These are phyloP conservation scores for Boletales sp. DNA, from an alignment of 768 basidiomycete species.

Conservation along the genomic window DNA sequence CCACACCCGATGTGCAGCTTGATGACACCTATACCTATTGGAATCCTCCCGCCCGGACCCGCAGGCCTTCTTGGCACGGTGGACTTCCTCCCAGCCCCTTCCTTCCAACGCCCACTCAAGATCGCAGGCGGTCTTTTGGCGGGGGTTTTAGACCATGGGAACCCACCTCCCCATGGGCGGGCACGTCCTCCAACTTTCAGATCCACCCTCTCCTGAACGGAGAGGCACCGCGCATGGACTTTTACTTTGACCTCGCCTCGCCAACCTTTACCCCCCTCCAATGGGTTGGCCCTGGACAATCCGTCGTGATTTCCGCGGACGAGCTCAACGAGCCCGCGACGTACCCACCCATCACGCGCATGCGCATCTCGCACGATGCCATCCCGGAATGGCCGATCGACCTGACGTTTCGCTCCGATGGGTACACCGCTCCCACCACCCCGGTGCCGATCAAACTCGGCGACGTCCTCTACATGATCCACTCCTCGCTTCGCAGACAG, in stretches of 20 bases:
- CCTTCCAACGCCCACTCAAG: constrained; percentile 11
- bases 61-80: constrained; percentile 46
- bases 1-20: constrained; percentile 25
- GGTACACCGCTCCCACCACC: constrained; percentile 16
- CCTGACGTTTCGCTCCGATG: constrained; percentile 38
- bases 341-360: constrained; percentile 47
- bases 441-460: constrained; percentile 49
- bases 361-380: constrained; percentile 55
- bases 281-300: constrained; percentile 37
- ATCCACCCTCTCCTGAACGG: constrained; percentile 43
- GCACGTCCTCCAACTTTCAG: constrained; percentile 25
- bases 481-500: constrained; percentile 43
- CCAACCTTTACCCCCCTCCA: constrained; percentile 44
- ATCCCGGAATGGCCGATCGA: constrained; percentile 63
- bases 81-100: constrained; percentile 24
- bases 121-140: constrained; percentile 30
- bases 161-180: constrained; percentile 22
- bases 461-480: constrained; percentile 55
- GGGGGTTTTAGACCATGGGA: constrained; percentile 18
- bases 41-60: constrained; percentile 28
- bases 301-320: constrained; percentile 36
- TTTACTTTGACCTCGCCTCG: constrained; percentile 56
- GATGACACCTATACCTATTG: constrained; percentile 18
- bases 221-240: constrained; percentile 40
- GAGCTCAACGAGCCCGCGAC: constrained; percentile 54